A percentile compares a stretch with the other conserved stretches of the same genome.
Conservation (phyloP, 257 asterid genomes). For the Salvia hispanica region DNA sequence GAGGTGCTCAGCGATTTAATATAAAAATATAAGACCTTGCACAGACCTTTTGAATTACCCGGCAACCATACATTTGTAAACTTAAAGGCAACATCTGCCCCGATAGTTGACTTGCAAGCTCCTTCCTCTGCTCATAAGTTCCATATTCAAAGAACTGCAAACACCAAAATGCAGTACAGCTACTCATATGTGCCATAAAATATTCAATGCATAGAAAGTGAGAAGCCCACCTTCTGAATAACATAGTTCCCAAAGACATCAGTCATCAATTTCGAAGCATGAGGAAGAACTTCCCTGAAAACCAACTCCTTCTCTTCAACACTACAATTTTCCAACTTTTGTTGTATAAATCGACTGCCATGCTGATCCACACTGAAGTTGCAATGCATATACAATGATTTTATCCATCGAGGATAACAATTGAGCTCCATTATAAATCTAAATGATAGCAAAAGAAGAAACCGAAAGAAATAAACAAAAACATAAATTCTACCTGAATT, state of each 20-base stretch:
- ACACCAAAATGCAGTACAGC: slow-evolving; percentile 25
- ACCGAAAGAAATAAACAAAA: not conserved
- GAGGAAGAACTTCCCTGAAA: slow-evolving; percentile 75
- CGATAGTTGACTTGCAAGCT: slow-evolving; percentile 68
- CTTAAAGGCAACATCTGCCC: slow-evolving; percentile 75
- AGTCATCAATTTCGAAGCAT: slow-evolving; percentile 73
- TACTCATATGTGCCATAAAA: slow-evolving; percentile 10
- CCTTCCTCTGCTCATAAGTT: slow-evolving; percentile 69
- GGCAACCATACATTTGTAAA: slow-evolving; percentile 96
- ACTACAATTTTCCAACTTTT: slow-evolving; percentile 76
- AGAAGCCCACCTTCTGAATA: slow-evolving; percentile 71
- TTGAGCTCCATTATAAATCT: slow-evolving; percentile 6
- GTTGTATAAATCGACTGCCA: slow-evolving; percentile 90
- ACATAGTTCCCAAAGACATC: slow-evolving; percentile 95
- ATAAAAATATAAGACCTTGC: slow-evolving; percentile 18
- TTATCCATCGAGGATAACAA: not conserved
- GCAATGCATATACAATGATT: slow-evolving; percentile 26
- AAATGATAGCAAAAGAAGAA: slow-evolving; percentile 7
- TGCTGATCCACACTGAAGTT: slow-evolving; percentile 78
- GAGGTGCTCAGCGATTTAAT: not conserved
- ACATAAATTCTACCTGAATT: slow-evolving; percentile 56
- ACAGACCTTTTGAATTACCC: slow-evolving; percentile 91
- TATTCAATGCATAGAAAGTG: slow-evolving; percentile 13
- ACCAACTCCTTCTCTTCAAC: slow-evolving; percentile 70
- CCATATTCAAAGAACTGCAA: slow-evolving; percentile 88